Evolutionary conservation across 2,329 filamentous ascomycete species (phyloP), one percentile per base, ranked within the genome.

Genomic region (Fusarium sp.): DNA sequence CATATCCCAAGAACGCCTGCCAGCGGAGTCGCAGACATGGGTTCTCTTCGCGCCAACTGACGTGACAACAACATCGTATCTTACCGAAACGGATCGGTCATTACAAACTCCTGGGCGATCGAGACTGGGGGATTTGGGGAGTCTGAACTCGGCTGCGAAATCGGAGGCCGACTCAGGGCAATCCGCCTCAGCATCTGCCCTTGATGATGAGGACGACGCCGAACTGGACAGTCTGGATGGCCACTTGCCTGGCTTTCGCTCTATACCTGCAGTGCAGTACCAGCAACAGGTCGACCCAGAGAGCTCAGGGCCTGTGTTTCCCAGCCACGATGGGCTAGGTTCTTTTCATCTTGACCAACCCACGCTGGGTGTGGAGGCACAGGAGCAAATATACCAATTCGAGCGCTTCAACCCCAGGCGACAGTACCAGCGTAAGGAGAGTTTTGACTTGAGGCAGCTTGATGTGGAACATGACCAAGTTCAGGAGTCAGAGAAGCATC

Each of bases 221-320:
- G 94, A 98, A 74, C 82, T 98, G 40, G 95, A 99, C 75, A 97
- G 93, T 73, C 83, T 98, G 36, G 94, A 98, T 74, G 93, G 94
- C 72, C 93, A 96, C 50, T 82, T 98, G 2, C 90, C 93, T 64
- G 93, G 93, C 39, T 97, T 97, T 73, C 87, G 92, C 47, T 88
- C 92, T 40, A 81, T 80, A 7, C 80, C 83, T 5, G 74, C 64
- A 6, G 57, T 69, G 24, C 64, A 69, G 31, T 61, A 60, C 3
- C 56, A 65, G 19, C 67, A 69, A 7, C 68, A 70, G 15, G 57
- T 64, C 7, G 70, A 64, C 4, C 65, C 62, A 11, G 71, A 73
- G 15, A 87, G 85, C 64, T 80, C 86, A 19, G 81, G 83, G 15
- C 88, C 91, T 0, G 86, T 97, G 3, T 83, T 99, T n/a, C 95